Base-by-base conservation (phyloP, 768 basidiomycete species). In the Collybiopsis confluens region DNA sequence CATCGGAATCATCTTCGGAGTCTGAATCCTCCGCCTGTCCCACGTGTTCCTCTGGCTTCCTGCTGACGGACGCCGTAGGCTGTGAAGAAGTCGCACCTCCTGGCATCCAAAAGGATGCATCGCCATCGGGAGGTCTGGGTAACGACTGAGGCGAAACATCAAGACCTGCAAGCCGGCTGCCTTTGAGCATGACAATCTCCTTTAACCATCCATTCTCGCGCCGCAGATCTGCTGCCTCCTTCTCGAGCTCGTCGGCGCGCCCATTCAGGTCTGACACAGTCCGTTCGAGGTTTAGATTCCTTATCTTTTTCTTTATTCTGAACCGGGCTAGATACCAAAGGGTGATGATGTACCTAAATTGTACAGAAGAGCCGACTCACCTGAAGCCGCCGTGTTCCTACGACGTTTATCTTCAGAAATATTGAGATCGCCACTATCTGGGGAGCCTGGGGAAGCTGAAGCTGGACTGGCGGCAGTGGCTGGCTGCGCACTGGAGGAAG, bases 121-220 rank as follows among this genome's bases (percentile, higher is more conserved):
- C 20, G 27, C 28, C 20, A 4, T 53, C 42, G 21, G 52, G 30
- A 42, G 49, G 28, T 23, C 44, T 56, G 23, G 50, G 41, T n/a
- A 52, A 30, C n/a, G 26, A 45, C 24, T 53, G 48, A 18, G 56
- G 50, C 27, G 66, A 68, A 45, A 64, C 55, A 57, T 71, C 70
- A 33, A 64, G 69, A 21, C 74, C 71, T 16, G 71, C 70, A 53
- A 78, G 65, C 54, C 73, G 76, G 36, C 79, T 77, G 38, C 87
- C 82, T 64, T 89, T 92, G 56, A 92, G 71, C 75, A 91, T 82
- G 46, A 92, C 81, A 53, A 92, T 92, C 68, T 92, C 91, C 71
- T 91, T 93, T 52, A 93, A 67, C 92, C 90, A 93, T 10, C 81
- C 80, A 61, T 93, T 93, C 70, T 92, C 91, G 58, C 85, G 78